These are phyloP conservation scores for Aspergillus cristatus DNA, from an alignment of 495 filamentous ascomycete species.

Conservation along the genomic window DNA sequence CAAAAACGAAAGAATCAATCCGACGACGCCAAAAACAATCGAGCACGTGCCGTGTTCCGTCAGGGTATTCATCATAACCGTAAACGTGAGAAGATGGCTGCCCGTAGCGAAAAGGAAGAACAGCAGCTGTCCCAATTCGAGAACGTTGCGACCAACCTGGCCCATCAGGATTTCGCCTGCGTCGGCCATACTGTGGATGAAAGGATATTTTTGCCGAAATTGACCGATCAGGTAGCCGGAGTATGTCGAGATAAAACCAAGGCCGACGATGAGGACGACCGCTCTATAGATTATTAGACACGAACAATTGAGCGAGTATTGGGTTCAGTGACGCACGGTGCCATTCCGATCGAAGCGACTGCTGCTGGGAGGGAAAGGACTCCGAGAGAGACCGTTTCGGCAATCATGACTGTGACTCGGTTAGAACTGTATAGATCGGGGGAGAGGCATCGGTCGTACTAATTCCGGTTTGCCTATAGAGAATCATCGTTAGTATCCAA, in stretches of 20 bases:
- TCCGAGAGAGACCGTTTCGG: conserved; percentile 55
- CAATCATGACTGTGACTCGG: conserved; percentile 42
- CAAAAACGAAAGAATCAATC: conserved; percentile 51
- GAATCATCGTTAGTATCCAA: not conserved
- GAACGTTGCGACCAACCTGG: conserved; percentile 49
- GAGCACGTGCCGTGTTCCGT: conserved; percentile 58
- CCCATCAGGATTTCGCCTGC: conserved; percentile 61
- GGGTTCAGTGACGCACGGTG: conserved; percentile 22
- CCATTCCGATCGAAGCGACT: conserved; percentile 51
- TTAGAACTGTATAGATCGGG: conserved; percentile 5
- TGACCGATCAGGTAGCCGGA: conserved; percentile 26
- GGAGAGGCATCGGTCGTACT: conserved; percentile 4
- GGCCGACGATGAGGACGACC: conserved; percentile 44
- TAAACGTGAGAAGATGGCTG: conserved; percentile 60
- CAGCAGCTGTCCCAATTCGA: conserved; percentile 51
- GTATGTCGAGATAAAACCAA: conserved; percentile 55
- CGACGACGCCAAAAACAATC: conserved; percentile 56
- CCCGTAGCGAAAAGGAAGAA: conserved; percentile 68
- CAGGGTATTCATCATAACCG: conserved; percentile 58
- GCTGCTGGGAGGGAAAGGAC: conserved; percentile 49
- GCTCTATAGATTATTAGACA: too few species aligned
- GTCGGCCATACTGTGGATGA: conserved; percentile 66
- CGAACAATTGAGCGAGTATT: too few species aligned
- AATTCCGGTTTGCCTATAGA: conserved; percentile 23
- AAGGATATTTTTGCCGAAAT: conserved; percentile 24